Evolutionary conservation across 1,139 yeast genomes (phyloP).

Genomic region (Hansenula sp.): DNA sequence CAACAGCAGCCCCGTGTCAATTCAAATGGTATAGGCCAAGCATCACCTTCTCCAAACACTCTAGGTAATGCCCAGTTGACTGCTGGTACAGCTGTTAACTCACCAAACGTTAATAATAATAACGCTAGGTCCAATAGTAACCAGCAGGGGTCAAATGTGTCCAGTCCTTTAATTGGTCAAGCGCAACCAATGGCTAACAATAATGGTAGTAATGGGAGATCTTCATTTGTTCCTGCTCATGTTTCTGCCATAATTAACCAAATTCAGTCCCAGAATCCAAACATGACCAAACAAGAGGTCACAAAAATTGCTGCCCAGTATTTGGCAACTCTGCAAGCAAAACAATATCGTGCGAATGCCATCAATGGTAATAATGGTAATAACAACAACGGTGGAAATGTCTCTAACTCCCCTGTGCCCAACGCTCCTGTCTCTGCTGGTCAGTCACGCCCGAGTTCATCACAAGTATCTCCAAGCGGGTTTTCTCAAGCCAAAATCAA

Average conservation of each 20-base stretch:
- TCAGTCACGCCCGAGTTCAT: neutral
- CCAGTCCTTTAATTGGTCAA: conserved; percentile 9
- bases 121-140: conserved; percentile 22
- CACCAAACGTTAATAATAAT: conserved; percentile 8
- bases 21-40: conserved; percentile 4
- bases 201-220: conserved; percentile 19
- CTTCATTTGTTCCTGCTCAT: conserved; percentile 52
- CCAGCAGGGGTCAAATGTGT: conserved; percentile 9
- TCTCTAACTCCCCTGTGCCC: neutral
- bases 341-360: conserved; percentile 26
- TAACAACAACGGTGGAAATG: neutral
- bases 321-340: conserved; percentile 55
- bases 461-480: conserved; percentile 1
- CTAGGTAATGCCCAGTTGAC: conserved; percentile 17
- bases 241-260: conserved; percentile 68
- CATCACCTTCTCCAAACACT: conserved; percentile 17
- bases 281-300: conserved; percentile 65
- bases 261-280: conserved; percentile 67
- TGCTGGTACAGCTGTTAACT: conserved; percentile 6
- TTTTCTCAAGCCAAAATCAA: conserved; percentile 6
- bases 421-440: neutral
- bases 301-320: conserved; percentile 70
- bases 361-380: neutral
- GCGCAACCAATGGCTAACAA: neutral
- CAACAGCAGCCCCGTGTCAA: conserved; percentile 14